Conservation (phyloP, 1,284 basidiomycete species). For the Trametes versicolor region DNA sequence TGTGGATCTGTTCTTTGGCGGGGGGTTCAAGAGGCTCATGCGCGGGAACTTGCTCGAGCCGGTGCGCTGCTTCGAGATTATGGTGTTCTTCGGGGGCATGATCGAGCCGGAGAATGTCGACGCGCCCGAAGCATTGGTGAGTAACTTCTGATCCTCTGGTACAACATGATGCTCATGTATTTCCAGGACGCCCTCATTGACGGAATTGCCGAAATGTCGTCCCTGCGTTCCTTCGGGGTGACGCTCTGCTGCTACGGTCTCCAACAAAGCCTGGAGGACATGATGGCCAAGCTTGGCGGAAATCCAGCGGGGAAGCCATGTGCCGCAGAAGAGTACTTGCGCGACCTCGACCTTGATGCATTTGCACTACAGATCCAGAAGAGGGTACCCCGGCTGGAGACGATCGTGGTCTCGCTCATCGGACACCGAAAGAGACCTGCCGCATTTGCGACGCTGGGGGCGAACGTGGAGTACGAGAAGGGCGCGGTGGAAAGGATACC, state of each 20-base stretch:
- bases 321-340: conserved; percentile 4
- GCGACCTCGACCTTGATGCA: conserved; percentile 10
- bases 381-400: conserved; percentile 2
- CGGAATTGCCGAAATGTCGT: conserved; percentile 1
- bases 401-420: background rate
- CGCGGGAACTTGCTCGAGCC: conserved; percentile 1
- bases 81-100: background rate
- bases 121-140: conserved; percentile 5
- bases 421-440: background rate
- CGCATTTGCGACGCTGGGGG: background rate
- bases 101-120: conserved; percentile 1
- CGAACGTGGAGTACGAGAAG: background rate
- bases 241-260: conserved; percentile 7
- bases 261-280: too few relatives aligned
- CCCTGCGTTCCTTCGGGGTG: conserved; percentile 5
- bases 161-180: background rate
- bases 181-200: conserved; percentile 3
- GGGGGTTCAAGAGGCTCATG: conserved; percentile 1
- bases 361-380: background rate
- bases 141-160: background rate
- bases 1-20: background rate
- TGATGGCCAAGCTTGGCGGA: background rate
- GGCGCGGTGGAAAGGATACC: conserved; percentile 5
- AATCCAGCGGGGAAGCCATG: background rate
- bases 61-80: conserved; percentile 10